Conservation (phyloP, 108 stramenopile species). For the Cyclostephanos tholiformis region DNA sequence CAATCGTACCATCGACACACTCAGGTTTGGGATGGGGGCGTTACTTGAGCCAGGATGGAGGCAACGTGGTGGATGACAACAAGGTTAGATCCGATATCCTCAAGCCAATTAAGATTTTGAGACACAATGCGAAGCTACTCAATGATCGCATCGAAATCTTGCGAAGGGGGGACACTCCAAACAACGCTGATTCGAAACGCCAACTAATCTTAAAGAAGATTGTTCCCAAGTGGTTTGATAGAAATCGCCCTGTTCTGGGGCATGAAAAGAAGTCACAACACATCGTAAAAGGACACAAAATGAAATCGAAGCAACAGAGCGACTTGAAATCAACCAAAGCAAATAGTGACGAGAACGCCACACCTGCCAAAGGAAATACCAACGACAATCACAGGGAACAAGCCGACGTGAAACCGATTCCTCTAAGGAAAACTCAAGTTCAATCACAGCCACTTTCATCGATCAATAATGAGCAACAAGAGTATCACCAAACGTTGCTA, state of each 20-base stretch:
- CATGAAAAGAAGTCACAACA: background rate
- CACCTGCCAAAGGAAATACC: constrained; percentile 1
- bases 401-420: background rate
- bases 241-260: constrained; percentile 15
- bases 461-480: background rate
- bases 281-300: background rate
- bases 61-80: constrained; percentile 24
- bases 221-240: constrained; percentile 44
- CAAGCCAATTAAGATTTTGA: constrained; percentile 30
- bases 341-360: background rate
- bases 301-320: constrained; percentile 3
- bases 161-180: constrained; percentile 15
- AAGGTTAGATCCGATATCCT: constrained; percentile 27
- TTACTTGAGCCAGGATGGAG: constrained; percentile 20
- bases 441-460: background rate
- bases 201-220: constrained; percentile 29
- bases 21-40: constrained; percentile 23
- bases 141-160: constrained; percentile 34
- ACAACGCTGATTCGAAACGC: constrained; percentile 26
- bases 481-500: constrained; percentile 17
- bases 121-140: constrained; percentile 39
- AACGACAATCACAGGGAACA: background rate
- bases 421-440: background rate
- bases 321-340: background rate
- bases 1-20: constrained; percentile 16